Percentiles rank a stretch among this genome's conserved stretches.
These are phyloP conservation scores for Paraphysoderma sedebokerense DNA, from an alignment of 371 early-diverging fungal genomes.

Conservation along the genomic window DNA sequence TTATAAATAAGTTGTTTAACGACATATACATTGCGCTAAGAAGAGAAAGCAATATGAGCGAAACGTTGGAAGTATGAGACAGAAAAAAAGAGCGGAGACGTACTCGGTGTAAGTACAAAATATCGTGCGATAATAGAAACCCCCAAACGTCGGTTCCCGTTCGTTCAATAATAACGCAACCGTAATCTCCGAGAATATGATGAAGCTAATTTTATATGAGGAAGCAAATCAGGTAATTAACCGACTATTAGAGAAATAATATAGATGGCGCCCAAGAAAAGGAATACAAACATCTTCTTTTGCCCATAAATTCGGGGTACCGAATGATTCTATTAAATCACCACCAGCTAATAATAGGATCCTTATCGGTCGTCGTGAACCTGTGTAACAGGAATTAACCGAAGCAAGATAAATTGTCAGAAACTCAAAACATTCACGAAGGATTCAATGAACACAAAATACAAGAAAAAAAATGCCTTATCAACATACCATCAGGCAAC, in stretches of 20 bases:
- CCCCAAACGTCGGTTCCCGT: slow-evolving; percentile 87
- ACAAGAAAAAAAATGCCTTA: background rate
- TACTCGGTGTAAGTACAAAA: slow-evolving; percentile 72
- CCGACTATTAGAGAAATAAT: background rate
- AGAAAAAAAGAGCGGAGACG: slow-evolving; percentile 3
- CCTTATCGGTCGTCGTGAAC: slow-evolving; percentile 37
- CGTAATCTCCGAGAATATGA: slow-evolving; percentile 78
- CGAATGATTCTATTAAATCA: slow-evolving; percentile 90
- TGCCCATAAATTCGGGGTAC: slow-evolving; percentile 79
- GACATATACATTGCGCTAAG: slow-evolving; percentile 67
- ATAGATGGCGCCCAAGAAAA: background rate
- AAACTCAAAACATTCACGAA: background rate
- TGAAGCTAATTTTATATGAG: slow-evolving; percentile 42
- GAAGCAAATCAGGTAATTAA: background rate
- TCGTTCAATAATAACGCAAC: slow-evolving; percentile 89
- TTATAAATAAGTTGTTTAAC: slow-evolving; percentile 91
- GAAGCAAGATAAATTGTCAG: background rate
- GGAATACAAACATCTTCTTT: slow-evolving; percentile 60
- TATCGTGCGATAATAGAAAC: slow-evolving; percentile 74
- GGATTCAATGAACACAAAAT: background rate
- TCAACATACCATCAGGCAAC: slow-evolving; percentile 22
- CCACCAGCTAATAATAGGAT: slow-evolving; percentile 92
- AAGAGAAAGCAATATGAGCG: too few relatives aligned
- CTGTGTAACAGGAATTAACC: slow-evolving; percentile 7
- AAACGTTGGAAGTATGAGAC: too few relatives aligned